phyloP scores from a whole-genome alignment of 2,329 filamentous ascomycete genomes.

The Alternaria gaisen region DNA sequence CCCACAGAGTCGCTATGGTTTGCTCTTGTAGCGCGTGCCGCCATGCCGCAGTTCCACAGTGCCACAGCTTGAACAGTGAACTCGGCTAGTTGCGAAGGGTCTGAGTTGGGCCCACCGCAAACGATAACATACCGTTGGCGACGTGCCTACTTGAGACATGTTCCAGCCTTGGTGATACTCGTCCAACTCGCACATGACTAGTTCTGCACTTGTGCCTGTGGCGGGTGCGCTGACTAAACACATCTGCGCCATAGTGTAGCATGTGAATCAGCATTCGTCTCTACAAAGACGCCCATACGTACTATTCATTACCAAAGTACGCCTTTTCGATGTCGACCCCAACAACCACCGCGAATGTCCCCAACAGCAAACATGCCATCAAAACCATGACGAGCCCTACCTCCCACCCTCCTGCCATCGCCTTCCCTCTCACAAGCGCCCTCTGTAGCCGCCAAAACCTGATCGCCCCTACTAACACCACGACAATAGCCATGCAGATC shows the following conservation, averaged over 20 bases:
- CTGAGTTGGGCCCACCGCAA: not conserved
- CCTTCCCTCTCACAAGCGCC: conserved; percentile 66
- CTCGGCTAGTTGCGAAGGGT: not conserved
- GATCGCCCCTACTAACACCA: conserved; percentile 63
- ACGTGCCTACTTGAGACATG: not conserved
- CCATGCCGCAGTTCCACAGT: not conserved
- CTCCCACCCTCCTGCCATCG: conserved; percentile 68
- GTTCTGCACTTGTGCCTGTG: not conserved
- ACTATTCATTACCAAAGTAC: conserved; percentile 4
- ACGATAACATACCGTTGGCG: not conserved
- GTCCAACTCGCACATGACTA: not conserved
- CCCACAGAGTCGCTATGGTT: not conserved
- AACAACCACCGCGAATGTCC: conserved; percentile 29
- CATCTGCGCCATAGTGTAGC: not conserved
- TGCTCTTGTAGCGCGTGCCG: not conserved
- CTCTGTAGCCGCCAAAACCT: conserved; percentile 70
- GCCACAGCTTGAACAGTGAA: not conserved
- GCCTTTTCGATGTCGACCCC: conserved; percentile 30
- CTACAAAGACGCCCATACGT: not conserved
- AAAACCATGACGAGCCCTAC: conserved; percentile 59
- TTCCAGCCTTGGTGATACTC: not conserved
- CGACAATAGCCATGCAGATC: conserved; percentile 59
- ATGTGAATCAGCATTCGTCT: not conserved
- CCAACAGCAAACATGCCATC: conserved; percentile 47
- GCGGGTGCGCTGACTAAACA: not conserved